Conservation (phyloP, 768 basidiomycete species). For the Auricularia sp. region DNA sequence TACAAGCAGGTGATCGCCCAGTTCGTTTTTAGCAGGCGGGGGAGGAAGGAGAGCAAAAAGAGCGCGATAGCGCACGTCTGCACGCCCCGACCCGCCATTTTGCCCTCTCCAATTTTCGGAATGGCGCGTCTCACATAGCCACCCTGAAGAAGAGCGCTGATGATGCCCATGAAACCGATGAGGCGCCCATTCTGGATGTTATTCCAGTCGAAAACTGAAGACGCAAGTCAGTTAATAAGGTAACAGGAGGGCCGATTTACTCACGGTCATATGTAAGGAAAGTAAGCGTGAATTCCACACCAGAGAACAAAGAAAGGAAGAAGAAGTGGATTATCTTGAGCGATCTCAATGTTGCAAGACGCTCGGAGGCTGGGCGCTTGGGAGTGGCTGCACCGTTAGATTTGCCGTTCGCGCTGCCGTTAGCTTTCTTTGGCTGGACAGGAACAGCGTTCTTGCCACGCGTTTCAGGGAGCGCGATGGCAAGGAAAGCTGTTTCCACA, state of each 20-base stretch:
- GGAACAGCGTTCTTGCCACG: constrained; percentile 33
- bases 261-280: constrained; percentile 86
- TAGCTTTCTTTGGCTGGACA: constrained; percentile 13
- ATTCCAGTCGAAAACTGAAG: constrained; percentile 74
- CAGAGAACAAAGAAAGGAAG: constrained; percentile 83
- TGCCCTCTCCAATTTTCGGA: constrained; percentile 64
- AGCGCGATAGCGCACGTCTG: constrained; percentile 63
- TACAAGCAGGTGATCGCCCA: constrained; percentile 16
- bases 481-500: constrained; percentile 72
- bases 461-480: constrained; percentile 76
- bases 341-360: constrained; percentile 45
- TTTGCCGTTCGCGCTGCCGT: background rate
- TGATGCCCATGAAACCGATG: constrained; percentile 78
- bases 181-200: constrained; percentile 82
- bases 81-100: constrained; percentile 76
- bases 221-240: background rate
- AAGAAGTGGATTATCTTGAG: constrained; percentile 68
- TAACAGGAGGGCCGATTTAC: constrained; percentile 17
- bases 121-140: constrained; percentile 84
- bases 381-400: constrained; percentile 11
- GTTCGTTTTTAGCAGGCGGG: constrained; percentile 40
- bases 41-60: constrained; percentile 59
- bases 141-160: constrained; percentile 85
- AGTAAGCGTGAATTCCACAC: constrained; percentile 89
- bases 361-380: constrained; percentile 26